Conservation (phyloP, 2,329 filamentous ascomycete species). For the Colletotrichum sp. region DNA sequence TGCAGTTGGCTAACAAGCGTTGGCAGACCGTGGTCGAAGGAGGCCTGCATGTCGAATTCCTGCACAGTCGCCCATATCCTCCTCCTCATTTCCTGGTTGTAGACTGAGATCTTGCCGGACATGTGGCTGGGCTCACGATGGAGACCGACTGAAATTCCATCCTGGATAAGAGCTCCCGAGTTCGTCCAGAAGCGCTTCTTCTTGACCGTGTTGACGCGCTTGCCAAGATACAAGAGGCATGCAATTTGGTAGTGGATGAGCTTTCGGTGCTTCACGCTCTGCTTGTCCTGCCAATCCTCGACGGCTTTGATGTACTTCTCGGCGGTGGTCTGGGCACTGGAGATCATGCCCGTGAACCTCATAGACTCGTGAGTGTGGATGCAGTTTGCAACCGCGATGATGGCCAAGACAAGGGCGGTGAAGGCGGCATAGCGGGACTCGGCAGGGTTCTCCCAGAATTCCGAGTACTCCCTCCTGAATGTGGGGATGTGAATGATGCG, state of each 20-base stretch:
- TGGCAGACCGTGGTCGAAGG: constrained; percentile 65
- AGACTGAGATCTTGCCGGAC: constrained; percentile 59
- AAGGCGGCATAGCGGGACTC: constrained; percentile 55
- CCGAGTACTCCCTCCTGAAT: constrained; percentile 60
- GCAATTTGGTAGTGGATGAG: constrained; percentile 66
- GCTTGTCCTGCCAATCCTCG: constrained; percentile 57
- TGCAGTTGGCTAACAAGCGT: constrained; percentile 62
- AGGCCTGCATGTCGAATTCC: constrained; percentile 67
- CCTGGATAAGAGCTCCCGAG: constrained; percentile 60
- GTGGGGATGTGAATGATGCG: constrained; percentile 65
- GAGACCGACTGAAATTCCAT: constrained; percentile 63
- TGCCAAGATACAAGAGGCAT: constrained; percentile 65
- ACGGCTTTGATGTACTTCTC: constrained; percentile 62
- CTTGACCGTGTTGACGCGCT: constrained; percentile 67
- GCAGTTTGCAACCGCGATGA: constrained; percentile 65
- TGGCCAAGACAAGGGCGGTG: constrained; percentile 63
- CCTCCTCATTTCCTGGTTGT: constrained; percentile 67
- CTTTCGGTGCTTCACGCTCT: constrained; percentile 66
- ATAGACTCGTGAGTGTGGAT: constrained; percentile 56
- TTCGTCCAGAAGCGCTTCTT: constrained; percentile 70
- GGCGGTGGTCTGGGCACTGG: constrained; percentile 58
- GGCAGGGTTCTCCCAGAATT: constrained; percentile 56
- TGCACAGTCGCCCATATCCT: constrained; percentile 67
- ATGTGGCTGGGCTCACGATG: constrained; percentile 65
- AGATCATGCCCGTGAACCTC: constrained; percentile 64